These are phyloP conservation scores for Moesziomyces sp. DNA, from an alignment of 1,284 basidiomycete species.

Conservation along the genomic window DNA sequence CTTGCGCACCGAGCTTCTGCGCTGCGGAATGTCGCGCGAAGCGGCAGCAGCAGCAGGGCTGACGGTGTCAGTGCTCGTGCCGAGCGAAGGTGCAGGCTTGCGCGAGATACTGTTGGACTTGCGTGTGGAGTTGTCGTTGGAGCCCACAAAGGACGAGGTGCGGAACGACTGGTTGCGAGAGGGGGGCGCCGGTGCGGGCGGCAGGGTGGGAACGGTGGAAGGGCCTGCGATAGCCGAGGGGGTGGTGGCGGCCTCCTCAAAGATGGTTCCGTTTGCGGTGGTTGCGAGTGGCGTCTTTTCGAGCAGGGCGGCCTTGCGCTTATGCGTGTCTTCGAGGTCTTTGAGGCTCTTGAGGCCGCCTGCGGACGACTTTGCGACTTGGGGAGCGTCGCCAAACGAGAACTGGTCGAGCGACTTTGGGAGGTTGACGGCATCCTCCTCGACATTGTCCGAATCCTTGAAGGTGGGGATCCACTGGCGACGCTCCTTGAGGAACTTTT, in stretches of 20 bases:
- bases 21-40: conserved; percentile 38
- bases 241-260: conserved; percentile 38
- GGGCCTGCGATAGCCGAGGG: conserved; percentile 3
- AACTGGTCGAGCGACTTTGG: conserved; percentile 40
- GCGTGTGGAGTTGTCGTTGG: conserved; percentile 9
- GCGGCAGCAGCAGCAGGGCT: background rate
- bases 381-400: conserved; percentile 22
- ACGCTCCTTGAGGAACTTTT: conserved; percentile 59
- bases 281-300: conserved; percentile 18
- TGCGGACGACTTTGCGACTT: conserved; percentile 14
- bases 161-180: conserved; percentile 52
- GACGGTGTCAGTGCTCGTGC: conserved; percentile 1
- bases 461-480: conserved; percentile 56
- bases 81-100: conserved; percentile 17
- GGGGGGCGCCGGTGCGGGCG: conserved; percentile 24
- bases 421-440: conserved; percentile 19
- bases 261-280: conserved; percentile 34
- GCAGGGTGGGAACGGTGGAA: conserved; percentile 12
- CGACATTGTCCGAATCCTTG: conserved; percentile 30
- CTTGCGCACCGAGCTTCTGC: conserved; percentile 37
- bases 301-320: conserved; percentile 48
- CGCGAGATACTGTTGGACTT: conserved; percentile 32
- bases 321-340: conserved; percentile 58
- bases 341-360: conserved; percentile 50
- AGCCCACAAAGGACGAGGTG: conserved; percentile 28